Evolutionary conservation across 2,329 filamentous ascomycete genomes (phyloP).

Genomic region (Arthrobotrys pseudoclavata): DNA sequence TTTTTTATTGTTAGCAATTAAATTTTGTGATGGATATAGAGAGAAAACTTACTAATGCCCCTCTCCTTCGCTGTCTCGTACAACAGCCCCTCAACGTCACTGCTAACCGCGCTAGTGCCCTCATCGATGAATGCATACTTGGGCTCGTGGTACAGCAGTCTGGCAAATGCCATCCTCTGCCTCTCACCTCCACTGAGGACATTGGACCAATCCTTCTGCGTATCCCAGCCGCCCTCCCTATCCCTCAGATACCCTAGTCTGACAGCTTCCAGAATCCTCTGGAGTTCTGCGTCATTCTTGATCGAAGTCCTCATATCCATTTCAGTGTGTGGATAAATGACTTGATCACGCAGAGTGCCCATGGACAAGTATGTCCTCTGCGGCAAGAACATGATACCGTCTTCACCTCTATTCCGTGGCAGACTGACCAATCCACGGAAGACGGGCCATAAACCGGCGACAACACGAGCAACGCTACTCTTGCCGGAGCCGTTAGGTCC

Average conservation of each 20-base stretch:
- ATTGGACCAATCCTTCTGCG: conserved; percentile 97
- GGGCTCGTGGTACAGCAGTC: conserved; percentile 93
- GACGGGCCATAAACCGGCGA: conserved; percentile 94
- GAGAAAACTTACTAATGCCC: conserved; percentile 81
- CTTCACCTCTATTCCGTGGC: conserved; percentile 81
- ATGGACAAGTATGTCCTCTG: conserved; percentile 80
- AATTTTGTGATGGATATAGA: conserved; percentile 18
- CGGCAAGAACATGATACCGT: conserved; percentile 98
- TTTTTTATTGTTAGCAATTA: conserved; percentile 57
- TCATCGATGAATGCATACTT: conserved; percentile 95
- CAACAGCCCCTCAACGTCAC: conserved; percentile 91
- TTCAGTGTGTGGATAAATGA: conserved; percentile 96
- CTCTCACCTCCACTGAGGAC: conserved; percentile 98
- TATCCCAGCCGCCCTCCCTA: conserved; percentile 96
- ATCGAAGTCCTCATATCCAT: conserved; percentile 89
- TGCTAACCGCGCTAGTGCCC: conserved; percentile 92
- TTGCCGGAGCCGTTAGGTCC: conserved; percentile 96
- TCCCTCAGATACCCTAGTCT: conserved; percentile 89
- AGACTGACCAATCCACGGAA: conserved; percentile 93
- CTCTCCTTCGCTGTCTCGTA: conserved; percentile 94
- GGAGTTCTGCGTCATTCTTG: conserved; percentile 82
- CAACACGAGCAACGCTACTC: conserved; percentile 85
- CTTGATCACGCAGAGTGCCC: conserved; percentile 93
- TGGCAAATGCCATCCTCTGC: conserved; percentile 91
- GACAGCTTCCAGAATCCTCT: conserved; percentile 83